Evolutionary conservation across 2,329 filamentous ascomycete genomes (phyloP).

Genomic region (Sclerotinia minor): DNA sequence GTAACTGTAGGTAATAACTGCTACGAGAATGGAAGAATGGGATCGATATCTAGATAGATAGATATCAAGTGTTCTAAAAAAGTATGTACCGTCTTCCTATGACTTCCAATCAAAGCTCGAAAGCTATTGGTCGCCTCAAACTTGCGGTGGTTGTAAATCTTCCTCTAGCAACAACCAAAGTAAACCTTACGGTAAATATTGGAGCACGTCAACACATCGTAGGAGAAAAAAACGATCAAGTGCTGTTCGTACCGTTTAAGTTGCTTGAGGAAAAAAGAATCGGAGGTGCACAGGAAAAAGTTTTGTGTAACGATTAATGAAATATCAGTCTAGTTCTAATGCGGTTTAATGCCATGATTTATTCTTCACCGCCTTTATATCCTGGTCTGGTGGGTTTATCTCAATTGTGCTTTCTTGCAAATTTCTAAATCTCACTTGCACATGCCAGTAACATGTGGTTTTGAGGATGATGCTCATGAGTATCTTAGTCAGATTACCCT

Average conservation of each 20-base stretch:
- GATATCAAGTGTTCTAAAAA: background rate
- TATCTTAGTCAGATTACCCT: too few relatives aligned
- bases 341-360: background rate
- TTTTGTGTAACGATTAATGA: background rate
- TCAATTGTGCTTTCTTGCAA: too few relatives aligned
- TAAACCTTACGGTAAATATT: conserved; percentile 25
- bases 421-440: too few relatives aligned
- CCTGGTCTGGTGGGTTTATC: too few relatives aligned
- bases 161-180: conserved; percentile 41
- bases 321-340: background rate
- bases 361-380: background rate
- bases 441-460: too few relatives aligned
- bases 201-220: conserved; percentile 39
- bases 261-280: conserved; percentile 34
- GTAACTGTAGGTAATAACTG: background rate
- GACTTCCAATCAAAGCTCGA: conserved; percentile 41
- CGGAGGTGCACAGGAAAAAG: conserved; percentile 9
- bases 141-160: conserved; percentile 38
- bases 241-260: conserved; percentile 39
- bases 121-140: conserved; percentile 43
- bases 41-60: background rate
- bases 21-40: conserved; percentile 12
- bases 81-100: conserved; percentile 42
- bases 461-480: too few relatives aligned
- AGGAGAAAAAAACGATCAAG: conserved; percentile 32